phyloP scores from a whole-genome alignment of 305 asterid species.

The Caryopteris hybrid region DNA sequence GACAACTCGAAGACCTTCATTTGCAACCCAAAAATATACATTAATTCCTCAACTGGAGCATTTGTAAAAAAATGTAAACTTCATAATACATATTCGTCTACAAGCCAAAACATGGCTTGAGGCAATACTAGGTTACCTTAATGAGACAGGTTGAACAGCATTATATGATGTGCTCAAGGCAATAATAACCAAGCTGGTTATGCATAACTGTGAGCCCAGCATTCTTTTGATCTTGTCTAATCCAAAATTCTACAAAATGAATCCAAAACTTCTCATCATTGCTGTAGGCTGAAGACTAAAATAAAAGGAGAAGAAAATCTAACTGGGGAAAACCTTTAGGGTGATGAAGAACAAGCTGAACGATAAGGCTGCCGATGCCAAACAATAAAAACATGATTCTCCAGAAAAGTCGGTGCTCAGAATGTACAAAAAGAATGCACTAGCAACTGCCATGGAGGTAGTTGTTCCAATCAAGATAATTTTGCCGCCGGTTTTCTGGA shows the following conservation, averaged over 20 bases:
- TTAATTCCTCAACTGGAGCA: slow-evolving; percentile 1
- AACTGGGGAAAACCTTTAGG: slow-evolving; percentile 42
- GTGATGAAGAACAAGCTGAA: slow-evolving; percentile 55
- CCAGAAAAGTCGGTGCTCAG: slow-evolving; percentile 50
- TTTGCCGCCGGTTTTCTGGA: slow-evolving; percentile 34
- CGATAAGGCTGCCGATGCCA: slow-evolving; percentile 51
- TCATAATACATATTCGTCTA: not conserved
- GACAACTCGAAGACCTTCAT: not conserved
- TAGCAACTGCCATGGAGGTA: slow-evolving; percentile 64
- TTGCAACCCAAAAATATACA: not conserved
- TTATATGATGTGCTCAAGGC: slow-evolving; percentile 46
- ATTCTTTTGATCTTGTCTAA: slow-evolving; percentile 36
- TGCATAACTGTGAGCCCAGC: slow-evolving; percentile 55
- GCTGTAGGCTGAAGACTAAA: slow-evolving; percentile 8
- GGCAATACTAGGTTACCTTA: slow-evolving; percentile 43
- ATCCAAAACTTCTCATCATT: slow-evolving; percentile 13
- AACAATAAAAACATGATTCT: slow-evolving; percentile 58
- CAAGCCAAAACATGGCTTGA: not conserved
- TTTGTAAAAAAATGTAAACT: not conserved
- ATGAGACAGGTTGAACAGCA: slow-evolving; percentile 40
- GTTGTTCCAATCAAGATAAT: slow-evolving; percentile 45
- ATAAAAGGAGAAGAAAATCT: not conserved
- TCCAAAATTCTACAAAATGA: slow-evolving; percentile 50
- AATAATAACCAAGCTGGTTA: slow-evolving; percentile 49
- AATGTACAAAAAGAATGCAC: slow-evolving; percentile 64